Evolutionary conservation across 495 filamentous ascomycete genomes (phyloP).

Genomic region (Penicillium ucsense): DNA sequence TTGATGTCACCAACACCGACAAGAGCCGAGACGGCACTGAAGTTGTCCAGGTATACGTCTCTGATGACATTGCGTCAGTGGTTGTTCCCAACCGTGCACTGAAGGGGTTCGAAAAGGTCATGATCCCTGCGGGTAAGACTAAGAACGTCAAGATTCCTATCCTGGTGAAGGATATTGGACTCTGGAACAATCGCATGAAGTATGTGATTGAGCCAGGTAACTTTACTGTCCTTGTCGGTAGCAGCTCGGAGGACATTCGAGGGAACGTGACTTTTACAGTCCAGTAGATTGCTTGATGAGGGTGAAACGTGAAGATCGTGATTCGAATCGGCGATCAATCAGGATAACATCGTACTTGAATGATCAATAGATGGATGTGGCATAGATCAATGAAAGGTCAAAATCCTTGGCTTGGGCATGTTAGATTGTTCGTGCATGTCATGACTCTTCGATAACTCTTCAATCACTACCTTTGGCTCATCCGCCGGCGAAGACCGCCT

Average conservation of each 20-base stretch:
- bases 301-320: no score
- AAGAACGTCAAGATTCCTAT: constrained; percentile 46
- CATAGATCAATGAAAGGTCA: no score
- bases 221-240: constrained; percentile 50
- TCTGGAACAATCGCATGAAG: constrained; percentile 53
- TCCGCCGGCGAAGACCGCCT: no score
- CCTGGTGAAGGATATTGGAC: constrained; percentile 40
- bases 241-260: constrained; percentile 44
- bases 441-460: no score
- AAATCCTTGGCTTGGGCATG: no score
- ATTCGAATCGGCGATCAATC: no score
- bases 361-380: no score
- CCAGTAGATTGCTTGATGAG: constrained; percentile 1
- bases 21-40: constrained; percentile 49
- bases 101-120: constrained; percentile 61
- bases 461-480: no score
- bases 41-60: constrained; percentile 61
- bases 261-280: constrained; percentile 47
- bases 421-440: no score
- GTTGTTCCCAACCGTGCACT: constrained; percentile 56
- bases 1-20: constrained; percentile 46
- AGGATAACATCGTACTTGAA: no score
- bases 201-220: constrained; percentile 62
- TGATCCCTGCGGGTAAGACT: constrained; percentile 48
- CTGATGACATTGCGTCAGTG: constrained; percentile 49